Conservation (phyloP, 805 yeast species). For the Schizosaccharomyces japonicus region DNA sequence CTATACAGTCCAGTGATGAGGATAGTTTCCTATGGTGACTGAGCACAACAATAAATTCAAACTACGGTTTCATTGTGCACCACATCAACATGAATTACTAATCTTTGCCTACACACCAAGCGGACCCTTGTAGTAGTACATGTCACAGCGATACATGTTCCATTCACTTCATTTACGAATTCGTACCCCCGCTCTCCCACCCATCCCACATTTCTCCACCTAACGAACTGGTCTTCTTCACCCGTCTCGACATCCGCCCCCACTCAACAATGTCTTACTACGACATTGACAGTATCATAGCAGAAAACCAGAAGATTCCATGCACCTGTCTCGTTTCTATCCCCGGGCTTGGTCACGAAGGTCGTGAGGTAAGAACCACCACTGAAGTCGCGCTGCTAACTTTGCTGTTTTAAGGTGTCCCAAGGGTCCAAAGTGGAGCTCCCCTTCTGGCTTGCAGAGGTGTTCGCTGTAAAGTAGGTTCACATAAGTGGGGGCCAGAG, state of each 20-base stretch:
- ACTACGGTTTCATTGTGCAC: too few relatives aligned
- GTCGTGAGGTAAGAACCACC: background rate
- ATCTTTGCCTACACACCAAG: too few relatives aligned
- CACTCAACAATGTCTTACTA: conserved; percentile 9
- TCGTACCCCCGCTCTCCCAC: too few relatives aligned
- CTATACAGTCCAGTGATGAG: too few relatives aligned
- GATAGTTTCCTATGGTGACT: too few relatives aligned
- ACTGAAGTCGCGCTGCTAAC: background rate
- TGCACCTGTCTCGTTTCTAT: conserved; percentile 53
- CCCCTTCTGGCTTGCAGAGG: conserved; percentile 75
- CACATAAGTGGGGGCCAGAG: background rate
- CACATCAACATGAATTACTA: too few relatives aligned
- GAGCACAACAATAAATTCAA: too few relatives aligned
- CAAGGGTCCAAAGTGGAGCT: conserved; percentile 40
- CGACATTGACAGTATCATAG: conserved; percentile 13
- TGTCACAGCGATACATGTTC: too few relatives aligned
- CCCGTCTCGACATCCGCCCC: too few relatives aligned
- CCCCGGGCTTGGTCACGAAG: conserved; percentile 59
- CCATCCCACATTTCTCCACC: too few relatives aligned
- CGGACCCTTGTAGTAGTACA: too few relatives aligned
- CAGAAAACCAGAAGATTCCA: conserved; percentile 36
- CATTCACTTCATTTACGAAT: too few relatives aligned
- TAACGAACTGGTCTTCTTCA: background rate
- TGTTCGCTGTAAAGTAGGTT: conserved; percentile 31
- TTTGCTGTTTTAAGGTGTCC: background rate